These are phyloP conservation scores for Hirsutella minnesotensis DNA, from an alignment of 2,329 filamentous ascomycete genomes.

Conservation along the genomic window DNA sequence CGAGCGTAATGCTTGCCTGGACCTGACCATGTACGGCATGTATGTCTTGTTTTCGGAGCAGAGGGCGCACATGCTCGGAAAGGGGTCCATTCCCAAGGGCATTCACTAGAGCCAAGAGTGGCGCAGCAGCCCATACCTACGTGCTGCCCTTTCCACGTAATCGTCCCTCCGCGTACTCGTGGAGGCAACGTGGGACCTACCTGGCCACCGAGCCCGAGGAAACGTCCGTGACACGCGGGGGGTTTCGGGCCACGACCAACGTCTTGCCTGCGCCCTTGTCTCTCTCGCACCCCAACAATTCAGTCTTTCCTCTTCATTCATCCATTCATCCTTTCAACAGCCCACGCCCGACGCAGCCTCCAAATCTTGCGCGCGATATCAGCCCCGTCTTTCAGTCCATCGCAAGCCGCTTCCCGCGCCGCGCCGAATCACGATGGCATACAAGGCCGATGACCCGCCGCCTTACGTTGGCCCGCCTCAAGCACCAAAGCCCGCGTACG, in stretches of 20 bases:
- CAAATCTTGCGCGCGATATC: too few species aligned
- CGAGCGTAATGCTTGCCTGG: too few species aligned
- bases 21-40: too few species aligned
- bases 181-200: conserved; percentile 4
- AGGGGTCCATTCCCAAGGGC: too few species aligned
- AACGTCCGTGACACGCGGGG: conserved; percentile 3
- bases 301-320: too few species aligned
- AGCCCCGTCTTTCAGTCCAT: too few species aligned
- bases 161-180: conserved; percentile 3
- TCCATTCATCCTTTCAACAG: too few species aligned
- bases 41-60: too few species aligned
- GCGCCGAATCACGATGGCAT: conserved; percentile 21
- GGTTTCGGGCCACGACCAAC: conserved; percentile 4
- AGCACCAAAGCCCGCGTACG: conserved; percentile 31
- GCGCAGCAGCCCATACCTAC: conserved; percentile 15
- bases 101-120: conserved; percentile 16
- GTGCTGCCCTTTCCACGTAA: conserved; percentile 12
- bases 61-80: too few species aligned
- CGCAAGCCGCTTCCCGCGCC: not conserved
- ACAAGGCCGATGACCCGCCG: conserved; percentile 37
- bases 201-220: conserved; percentile 1
- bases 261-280: not conserved
- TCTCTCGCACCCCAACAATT: not conserved
- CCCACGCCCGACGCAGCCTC: too few species aligned
- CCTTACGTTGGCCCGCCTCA: conserved; percentile 29